phyloP scores from a whole-genome alignment of 106 monocot genomes.

The Phalaenopsis aphrodite region DNA sequence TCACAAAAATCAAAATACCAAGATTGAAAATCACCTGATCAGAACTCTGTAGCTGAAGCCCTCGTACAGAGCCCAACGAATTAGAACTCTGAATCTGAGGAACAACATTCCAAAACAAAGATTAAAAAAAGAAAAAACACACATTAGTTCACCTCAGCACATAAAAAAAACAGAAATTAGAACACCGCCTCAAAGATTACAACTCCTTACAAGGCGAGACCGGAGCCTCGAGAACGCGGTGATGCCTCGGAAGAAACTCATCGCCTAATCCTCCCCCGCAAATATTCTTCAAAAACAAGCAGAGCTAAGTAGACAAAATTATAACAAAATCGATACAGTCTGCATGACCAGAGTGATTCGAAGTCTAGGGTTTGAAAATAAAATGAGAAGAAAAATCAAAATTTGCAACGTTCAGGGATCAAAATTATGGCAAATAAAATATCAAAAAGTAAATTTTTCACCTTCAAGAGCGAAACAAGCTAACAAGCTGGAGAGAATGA shows the following conservation, averaged over 20 bases:
- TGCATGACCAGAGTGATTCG: no score
- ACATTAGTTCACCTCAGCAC: not conserved
- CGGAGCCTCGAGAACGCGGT: constrained; percentile 60
- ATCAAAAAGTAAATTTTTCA: no score
- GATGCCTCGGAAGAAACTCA: constrained; percentile 49
- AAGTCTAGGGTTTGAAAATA: no score
- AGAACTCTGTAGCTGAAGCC: constrained; percentile 72
- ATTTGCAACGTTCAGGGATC: no score
- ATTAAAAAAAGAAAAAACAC: not conserved
- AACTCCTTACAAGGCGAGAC: constrained; percentile 56
- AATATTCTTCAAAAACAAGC: not conserved
- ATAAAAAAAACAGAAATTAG: not conserved
- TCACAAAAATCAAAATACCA: not conserved
- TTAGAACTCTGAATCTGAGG: constrained; percentile 47
- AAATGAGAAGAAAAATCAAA: no score
- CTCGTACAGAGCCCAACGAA: constrained; percentile 52
- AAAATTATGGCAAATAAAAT: no score
- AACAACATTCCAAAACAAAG: not conserved
- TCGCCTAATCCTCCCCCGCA: constrained; percentile 5
- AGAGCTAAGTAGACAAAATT: not conserved
- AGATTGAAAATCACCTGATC: constrained; percentile 41
- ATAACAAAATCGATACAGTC: not conserved
- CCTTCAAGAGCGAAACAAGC: no score
- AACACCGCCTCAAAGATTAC: not conserved
- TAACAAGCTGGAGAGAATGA: no score